Percentiles rank a stretch among this genome's conserved stretches.
phyloP scores from a whole-genome alignment of 805 yeast genomes.

The Candida sithepensis region DNA sequence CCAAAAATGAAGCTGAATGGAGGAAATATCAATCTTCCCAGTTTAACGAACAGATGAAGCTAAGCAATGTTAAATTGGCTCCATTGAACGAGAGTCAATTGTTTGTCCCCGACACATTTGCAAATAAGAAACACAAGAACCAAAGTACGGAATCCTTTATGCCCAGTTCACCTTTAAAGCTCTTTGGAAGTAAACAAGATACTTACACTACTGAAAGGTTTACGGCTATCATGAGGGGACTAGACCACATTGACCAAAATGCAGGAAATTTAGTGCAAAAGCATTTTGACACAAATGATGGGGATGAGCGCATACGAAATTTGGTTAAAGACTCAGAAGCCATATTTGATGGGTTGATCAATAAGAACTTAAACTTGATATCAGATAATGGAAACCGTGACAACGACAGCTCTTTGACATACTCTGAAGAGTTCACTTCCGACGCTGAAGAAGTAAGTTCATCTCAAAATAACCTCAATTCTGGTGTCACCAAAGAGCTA shows the following conservation, averaged over 20 bases:
- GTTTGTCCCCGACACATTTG: slow-evolving; percentile 29
- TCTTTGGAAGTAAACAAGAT: slow-evolving; percentile 28
- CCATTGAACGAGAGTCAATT: slow-evolving; percentile 15
- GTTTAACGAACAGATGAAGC: slow-evolving; percentile 20
- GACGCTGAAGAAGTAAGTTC: slow-evolving; percentile 27
- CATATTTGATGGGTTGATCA: slow-evolving; percentile 15
- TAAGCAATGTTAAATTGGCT: slow-evolving; percentile 16
- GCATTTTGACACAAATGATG: slow-evolving; percentile 3
- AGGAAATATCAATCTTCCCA: slow-evolving; percentile 22
- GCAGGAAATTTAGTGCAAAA: slow-evolving; percentile 7
- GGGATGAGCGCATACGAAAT: slow-evolving; percentile 15
- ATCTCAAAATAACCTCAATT: slow-evolving; percentile 7
- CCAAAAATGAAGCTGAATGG: slow-evolving; percentile 28
- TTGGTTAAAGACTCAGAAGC: slow-evolving; percentile 20
- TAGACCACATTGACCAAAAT: slow-evolving; percentile 14
- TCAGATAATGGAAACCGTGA: neutral
- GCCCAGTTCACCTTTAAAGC: slow-evolving; percentile 30
- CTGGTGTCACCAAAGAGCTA: slow-evolving; percentile 19
- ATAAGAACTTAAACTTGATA: slow-evolving; percentile 10
- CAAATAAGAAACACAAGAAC: slow-evolving; percentile 21
- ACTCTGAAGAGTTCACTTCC: slow-evolving; percentile 26
- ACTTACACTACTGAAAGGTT: slow-evolving; percentile 30
- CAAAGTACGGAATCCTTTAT: slow-evolving; percentile 20
- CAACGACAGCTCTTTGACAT: slow-evolving; percentile 15
- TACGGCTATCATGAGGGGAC: slow-evolving; percentile 22